Conservation (phyloP, 177 flowering plant genomes). For the Tripterygium wilfordii region DNA sequence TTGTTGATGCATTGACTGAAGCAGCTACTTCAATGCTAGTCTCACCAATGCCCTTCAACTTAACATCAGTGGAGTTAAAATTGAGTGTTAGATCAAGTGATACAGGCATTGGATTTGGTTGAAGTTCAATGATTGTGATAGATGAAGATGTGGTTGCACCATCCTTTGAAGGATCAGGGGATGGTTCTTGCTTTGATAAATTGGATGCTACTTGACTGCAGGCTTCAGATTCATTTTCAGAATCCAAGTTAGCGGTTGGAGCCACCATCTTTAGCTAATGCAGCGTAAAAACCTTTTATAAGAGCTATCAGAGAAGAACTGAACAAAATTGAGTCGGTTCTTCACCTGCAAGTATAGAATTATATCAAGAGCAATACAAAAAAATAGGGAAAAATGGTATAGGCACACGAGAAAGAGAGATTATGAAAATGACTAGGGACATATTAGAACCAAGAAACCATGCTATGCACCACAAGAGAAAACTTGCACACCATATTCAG, state of each 20-base stretch:
- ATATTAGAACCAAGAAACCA: no score
- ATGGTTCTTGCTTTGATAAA: constrained; percentile 31
- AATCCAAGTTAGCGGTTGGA: constrained; percentile 28
- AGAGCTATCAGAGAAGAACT: neutral
- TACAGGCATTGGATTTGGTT: constrained; percentile 19
- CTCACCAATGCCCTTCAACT: constrained; percentile 28
- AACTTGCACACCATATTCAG: no score
- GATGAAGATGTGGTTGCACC: constrained; percentile 25
- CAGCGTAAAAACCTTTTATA: neutral
- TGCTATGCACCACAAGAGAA: no score
- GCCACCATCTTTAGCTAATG: constrained; percentile 25
- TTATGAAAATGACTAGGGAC: no score
- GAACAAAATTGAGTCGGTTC: neutral
- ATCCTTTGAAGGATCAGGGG: constrained; percentile 23
- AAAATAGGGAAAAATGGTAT: no score
- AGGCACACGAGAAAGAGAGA: no score
- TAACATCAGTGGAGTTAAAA: constrained; percentile 22
- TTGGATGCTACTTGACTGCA: constrained; percentile 60
- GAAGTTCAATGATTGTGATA: constrained; percentile 14
- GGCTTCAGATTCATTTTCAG: constrained; percentile 50
- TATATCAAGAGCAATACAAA: no score
- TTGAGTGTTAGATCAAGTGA: constrained; percentile 59
- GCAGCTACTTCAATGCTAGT: constrained; percentile 20
- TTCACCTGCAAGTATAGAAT: no score
- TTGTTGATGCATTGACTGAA: constrained; percentile 13